phyloP scores from a whole-genome alignment of 2,329 filamentous ascomycete species.

The Trichoderma asperellum region DNA sequence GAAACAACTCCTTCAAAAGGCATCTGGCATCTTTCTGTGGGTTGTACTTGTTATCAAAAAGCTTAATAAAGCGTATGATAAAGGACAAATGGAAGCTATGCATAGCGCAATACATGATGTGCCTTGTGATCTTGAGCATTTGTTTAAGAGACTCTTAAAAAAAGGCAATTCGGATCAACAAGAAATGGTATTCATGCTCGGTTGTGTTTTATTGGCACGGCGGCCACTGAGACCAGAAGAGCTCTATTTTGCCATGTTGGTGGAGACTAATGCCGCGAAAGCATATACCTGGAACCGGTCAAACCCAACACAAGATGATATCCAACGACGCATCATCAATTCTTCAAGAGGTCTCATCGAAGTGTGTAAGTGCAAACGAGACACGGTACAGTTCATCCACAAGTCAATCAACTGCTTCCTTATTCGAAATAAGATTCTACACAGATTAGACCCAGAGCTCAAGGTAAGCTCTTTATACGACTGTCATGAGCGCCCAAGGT shows the following conservation, averaged over 20 bases:
- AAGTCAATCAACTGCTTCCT: neutral
- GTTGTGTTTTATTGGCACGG: neutral
- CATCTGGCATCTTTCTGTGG: neutral
- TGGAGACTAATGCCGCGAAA: neutral
- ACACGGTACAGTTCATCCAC: neutral
- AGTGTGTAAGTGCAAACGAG: neutral
- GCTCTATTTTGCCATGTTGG: neutral
- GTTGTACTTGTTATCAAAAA: neutral
- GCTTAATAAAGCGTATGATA: neutral
- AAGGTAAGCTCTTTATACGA: neutral
- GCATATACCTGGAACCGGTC: neutral
- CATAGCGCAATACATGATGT: neutral
- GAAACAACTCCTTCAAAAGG: neutral
- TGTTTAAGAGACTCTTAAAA: neutral
- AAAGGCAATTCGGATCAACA: neutral
- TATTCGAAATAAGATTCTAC: neutral
- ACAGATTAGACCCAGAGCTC: neutral
- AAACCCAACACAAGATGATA: neutral
- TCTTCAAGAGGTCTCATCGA: neutral
- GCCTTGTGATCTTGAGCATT: neutral
- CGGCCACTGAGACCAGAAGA: neutral
- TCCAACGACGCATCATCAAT: neutral
- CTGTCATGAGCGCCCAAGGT: neutral
- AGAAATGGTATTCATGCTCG: neutral
- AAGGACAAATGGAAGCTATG: neutral